A percentile compares a stretch with the other conserved stretches of the same genome.
Conservation (phyloP, 2,329 filamentous ascomycete species). For the Colletotrichum cordylinicola region DNA sequence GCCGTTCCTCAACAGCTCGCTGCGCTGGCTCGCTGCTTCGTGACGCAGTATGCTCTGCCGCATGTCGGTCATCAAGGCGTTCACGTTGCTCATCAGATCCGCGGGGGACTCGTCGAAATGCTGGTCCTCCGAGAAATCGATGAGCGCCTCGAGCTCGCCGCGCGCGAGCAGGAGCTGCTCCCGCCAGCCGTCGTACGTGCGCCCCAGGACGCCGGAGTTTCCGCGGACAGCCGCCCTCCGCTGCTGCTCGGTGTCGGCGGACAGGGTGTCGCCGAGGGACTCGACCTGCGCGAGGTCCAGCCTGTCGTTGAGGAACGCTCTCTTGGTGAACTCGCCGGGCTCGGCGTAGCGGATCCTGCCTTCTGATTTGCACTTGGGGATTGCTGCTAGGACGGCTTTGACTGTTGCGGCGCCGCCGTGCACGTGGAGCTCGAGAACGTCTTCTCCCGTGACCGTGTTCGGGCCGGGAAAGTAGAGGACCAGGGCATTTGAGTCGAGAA, state of each 20-base stretch:
- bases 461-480: conserved; percentile 84
- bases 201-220: conserved; percentile 71
- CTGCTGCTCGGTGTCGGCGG: conserved; percentile 89
- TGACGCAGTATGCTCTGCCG: conserved; percentile 70
- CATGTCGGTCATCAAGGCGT: conserved; percentile 66
- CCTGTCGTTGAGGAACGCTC: conserved; percentile 86
- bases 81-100: conserved; percentile 74
- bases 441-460: conserved; percentile 87
- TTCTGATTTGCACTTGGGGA: conserved; percentile 57
- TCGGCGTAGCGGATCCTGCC: conserved; percentile 80
- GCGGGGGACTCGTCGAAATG: conserved; percentile 90
- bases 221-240: conserved; percentile 84
- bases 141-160: conserved; percentile 91
- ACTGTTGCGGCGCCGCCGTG: conserved; percentile 91
- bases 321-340: conserved; percentile 91
- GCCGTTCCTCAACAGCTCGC: conserved; percentile 83
- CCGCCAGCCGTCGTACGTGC: conserved; percentile 85
- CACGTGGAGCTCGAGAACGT: conserved; percentile 91
- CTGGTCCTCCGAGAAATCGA: conserved; percentile 97
- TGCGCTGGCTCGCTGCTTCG: conserved; percentile 78
- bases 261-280: conserved; percentile 65
- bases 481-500: conserved; percentile 80
- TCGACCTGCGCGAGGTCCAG: conserved; percentile 87
- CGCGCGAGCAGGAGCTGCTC: conserved; percentile 77
- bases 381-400: conserved; percentile 81